A percentile compares a stretch with the other conserved stretches of the same genome.
These are phyloP conservation scores for Globisporangium paroecandrum DNA, from an alignment of 352 stramenopile genomes.

Conservation along the genomic window DNA sequence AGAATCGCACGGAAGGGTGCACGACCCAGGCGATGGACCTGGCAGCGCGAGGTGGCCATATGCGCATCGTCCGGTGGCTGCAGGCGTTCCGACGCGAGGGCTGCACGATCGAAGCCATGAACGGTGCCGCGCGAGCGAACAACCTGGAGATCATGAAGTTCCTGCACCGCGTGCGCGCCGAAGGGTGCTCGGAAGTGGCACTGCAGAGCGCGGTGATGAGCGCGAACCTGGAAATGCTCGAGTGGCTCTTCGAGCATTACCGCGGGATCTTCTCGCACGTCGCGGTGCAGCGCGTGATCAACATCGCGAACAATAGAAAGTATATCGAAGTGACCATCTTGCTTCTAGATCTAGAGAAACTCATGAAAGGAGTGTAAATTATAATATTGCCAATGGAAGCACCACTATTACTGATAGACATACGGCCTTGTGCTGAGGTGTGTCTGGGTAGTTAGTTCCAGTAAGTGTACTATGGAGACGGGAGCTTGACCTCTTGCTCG, in stretches of 20 bases:
- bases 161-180: conserved; percentile 10
- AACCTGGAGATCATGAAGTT: conserved; percentile 18
- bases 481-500: background rate
- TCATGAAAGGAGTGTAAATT: conserved; percentile 4
- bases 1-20: conserved; percentile 27
- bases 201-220: conserved; percentile 15
- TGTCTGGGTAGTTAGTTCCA: background rate
- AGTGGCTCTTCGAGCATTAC: conserved; percentile 21
- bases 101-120: conserved; percentile 22
- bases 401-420: background rate
- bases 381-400: background rate
- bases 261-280: conserved; percentile 15
- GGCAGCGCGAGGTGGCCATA: conserved; percentile 21
- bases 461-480: background rate
- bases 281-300: conserved; percentile 10
- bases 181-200: conserved; percentile 15
- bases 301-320: conserved; percentile 21
- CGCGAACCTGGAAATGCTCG: conserved; percentile 19
- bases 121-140: conserved; percentile 15
- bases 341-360: conserved; percentile 10
- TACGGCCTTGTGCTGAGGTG: background rate
- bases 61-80: conserved; percentile 28
- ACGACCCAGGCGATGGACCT: conserved; percentile 29
- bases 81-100: conserved; percentile 23
- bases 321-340: conserved; percentile 22